Base-by-base conservation (phyloP, 768 basidiomycete genomes). In the Rhodocollybia butyracea region DNA sequence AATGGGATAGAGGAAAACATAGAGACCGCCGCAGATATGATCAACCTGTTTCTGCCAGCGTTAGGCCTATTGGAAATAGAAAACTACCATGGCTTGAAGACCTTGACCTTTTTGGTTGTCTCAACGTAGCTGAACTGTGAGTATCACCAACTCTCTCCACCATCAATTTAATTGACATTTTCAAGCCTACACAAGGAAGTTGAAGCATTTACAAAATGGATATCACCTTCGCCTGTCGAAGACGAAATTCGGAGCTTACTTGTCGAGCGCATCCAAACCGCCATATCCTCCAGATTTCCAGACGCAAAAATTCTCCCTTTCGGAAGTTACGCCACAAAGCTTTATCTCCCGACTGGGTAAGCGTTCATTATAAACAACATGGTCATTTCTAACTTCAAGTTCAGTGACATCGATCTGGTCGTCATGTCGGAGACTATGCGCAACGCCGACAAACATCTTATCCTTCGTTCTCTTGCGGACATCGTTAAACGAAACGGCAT, bases 341-440 rank as follows among this genome's bases (percentile, higher is more conserved):
- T 98, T 13, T 99, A 98, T 68, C 79, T 98, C 21, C 96, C 97
- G 3, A 75, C 82, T 51, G 95, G 95, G 95, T 97, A 68, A 64
- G 89, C 73, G 29, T 46, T 32, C 19, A 40, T 31, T 46, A 7
- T 29, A 27, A 3, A 22, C 5, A 45, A 19, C 26, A 3, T 6
- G n/a, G 29, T 56, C 17, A 46, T 19, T 10, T 45, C 19, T 36
- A 34, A 60, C 36, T 64, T 52, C 52, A 69, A 46, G 40, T 31
- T 30, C 67, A 96, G 96, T 26, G 97, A 98, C 68, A 97, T 98
- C 62, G 97, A 99, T 66, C 78, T 98, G 8, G 95, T 98, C 54
- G 82, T 98, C 59, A 66, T 90, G n/a, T 94, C 88, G 0, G 70
- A 83, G 4, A 77, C 79, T 4, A 89, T 95, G 82, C 88, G 84